Evolutionary conservation across 2,329 filamentous ascomycete genomes (phyloP).

Genomic region (Emmonsia crescens): DNA sequence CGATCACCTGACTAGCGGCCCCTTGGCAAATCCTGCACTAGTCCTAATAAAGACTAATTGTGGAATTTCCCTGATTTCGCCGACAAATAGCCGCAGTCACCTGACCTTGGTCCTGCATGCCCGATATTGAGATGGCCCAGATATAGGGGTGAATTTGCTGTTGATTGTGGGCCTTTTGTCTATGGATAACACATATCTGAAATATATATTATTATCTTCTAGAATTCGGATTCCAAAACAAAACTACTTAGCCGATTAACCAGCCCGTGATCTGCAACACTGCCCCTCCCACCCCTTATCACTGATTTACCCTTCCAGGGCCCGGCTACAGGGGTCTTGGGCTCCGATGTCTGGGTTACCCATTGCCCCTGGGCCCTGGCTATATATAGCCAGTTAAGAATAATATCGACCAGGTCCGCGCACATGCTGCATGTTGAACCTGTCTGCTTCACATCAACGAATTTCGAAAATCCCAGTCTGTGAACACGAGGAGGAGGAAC

Average conservation of each 20-base stretch:
- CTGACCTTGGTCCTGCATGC: neutral
- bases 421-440: neutral
- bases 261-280: neutral
- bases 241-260: neutral
- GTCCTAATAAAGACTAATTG: neutral
- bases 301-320: neutral
- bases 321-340: neutral
- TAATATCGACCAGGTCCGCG: neutral
- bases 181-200: too few species aligned
- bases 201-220: too few species aligned
- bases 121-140: too few species aligned
- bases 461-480: neutral
- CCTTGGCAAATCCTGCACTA: neutral
- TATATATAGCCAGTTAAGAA: neutral
- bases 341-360: neutral
- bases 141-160: too few species aligned
- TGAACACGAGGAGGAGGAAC: neutral
- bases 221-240: neutral
- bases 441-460: neutral
- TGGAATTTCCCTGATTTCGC: neutral
- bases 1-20: neutral
- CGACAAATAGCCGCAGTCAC: neutral
- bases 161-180: too few species aligned
- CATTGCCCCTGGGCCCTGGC: neutral
- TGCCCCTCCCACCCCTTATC: too few species aligned